These are phyloP conservation scores for Phaffia rhodozyma DNA, from an alignment of 1,284 basidiomycete species.

Conservation along the genomic window DNA sequence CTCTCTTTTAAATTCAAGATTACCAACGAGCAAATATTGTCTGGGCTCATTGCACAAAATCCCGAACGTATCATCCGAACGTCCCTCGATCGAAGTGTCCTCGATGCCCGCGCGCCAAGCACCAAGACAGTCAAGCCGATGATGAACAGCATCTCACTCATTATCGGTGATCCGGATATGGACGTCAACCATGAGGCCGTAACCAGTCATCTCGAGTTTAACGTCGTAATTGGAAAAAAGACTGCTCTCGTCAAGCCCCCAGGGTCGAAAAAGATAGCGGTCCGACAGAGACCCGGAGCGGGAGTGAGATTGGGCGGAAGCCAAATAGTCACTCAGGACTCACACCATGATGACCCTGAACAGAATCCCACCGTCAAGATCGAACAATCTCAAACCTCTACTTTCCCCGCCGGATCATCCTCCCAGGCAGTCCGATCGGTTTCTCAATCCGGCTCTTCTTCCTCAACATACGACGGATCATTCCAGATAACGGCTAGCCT, in stretches of 20 bases:
- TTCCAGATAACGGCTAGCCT: neutral
- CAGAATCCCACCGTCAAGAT: neutral
- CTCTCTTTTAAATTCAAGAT: no score
- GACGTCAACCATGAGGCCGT: constrained; percentile 45
- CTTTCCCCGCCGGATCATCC: neutral
- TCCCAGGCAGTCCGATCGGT: neutral
- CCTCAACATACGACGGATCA: neutral
- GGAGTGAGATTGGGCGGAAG: neutral
- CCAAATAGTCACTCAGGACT: neutral
- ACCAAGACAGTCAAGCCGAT: constrained; percentile 56
- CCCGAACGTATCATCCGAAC: no score
- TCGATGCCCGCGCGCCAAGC: constrained; percentile 59
- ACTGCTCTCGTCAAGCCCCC: constrained; percentile 62
- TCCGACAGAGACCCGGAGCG: neutral
- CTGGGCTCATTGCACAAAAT: no score
- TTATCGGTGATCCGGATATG: constrained; percentile 52
- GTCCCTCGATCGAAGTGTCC: constrained; percentile 37
- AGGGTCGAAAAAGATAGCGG: constrained; percentile 65
- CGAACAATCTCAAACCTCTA: neutral
- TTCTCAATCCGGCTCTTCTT: neutral
- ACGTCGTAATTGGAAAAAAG: constrained; percentile 68
- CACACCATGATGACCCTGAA: neutral
- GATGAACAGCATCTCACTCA: constrained; percentile 50
- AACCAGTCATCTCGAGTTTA: constrained; percentile 55
- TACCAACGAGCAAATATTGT: no score